Evolutionary conservation across 352 stramenopile species (phyloP).

Genomic region (Phytopythium mirpurense): DNA sequence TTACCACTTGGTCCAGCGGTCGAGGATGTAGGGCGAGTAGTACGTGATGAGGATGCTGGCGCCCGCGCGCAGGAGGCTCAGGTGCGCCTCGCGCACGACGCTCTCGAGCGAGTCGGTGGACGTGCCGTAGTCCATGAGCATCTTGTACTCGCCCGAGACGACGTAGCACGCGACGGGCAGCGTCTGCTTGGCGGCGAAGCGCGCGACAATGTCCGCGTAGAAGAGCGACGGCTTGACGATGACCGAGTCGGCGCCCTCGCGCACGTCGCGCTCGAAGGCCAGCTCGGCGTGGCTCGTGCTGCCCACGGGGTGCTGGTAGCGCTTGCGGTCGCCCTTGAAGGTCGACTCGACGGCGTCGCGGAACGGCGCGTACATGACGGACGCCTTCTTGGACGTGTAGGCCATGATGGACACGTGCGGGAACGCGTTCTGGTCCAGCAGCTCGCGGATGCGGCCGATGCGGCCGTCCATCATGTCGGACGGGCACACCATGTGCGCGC

Average conservation of each 20-base stretch:
- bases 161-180: conserved; percentile 98
- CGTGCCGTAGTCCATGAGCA: conserved; percentile 95
- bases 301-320: conserved; percentile 94
- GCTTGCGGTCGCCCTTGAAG: conserved; percentile 94
- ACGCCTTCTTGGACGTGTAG: conserved; percentile 98
- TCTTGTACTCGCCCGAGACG: conserved; percentile 99
- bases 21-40: conserved; percentile 90
- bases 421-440: conserved; percentile 94
- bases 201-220: conserved; percentile 97
- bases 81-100: conserved; percentile 80
- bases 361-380: conserved; percentile 95
- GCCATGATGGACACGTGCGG: conserved; percentile 98
- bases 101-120: conserved; percentile 76
- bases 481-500: conserved; percentile 96
- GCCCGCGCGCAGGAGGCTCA: conserved; percentile 87
- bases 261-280: conserved; percentile 73
- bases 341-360: conserved; percentile 97
- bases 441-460: conserved; percentile 92
- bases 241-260: conserved; percentile 96
- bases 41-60: conserved; percentile 99
- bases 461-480: conserved; percentile 98
- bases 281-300: conserved; percentile 77
- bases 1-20: conserved; percentile 77
- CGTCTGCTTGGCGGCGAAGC: conserved; percentile 88
- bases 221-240: conserved; percentile 99